phyloP scores from a whole-genome alignment of 1,284 basidiomycete species.

The Tilletia setariae region DNA sequence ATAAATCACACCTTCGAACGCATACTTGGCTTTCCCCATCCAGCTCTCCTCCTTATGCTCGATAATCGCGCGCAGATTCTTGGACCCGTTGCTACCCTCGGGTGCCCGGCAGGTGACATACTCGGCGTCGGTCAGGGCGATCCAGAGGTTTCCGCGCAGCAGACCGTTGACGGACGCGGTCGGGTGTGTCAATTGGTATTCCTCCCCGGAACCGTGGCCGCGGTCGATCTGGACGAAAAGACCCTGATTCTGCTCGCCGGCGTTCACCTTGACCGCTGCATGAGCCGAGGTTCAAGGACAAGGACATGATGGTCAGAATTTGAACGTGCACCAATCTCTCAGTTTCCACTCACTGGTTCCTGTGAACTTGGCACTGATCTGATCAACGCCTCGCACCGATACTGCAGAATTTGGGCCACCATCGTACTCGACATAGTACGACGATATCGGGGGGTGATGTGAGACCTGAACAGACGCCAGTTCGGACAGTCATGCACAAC shows the following conservation, averaged over 20 bases:
- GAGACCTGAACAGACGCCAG: slow-evolving; percentile 66
- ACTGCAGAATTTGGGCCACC: slow-evolving; percentile 28
- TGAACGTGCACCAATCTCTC: too few relatives aligned
- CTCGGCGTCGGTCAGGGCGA: slow-evolving; percentile 73
- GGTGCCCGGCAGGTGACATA: slow-evolving; percentile 76
- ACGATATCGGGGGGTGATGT: slow-evolving; percentile 92
- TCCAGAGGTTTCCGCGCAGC: slow-evolving; percentile 81
- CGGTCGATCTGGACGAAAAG: slow-evolving; percentile 62
- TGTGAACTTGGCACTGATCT: slow-evolving; percentile 70
- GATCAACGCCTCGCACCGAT: slow-evolving; percentile 65
- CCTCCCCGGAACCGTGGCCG: slow-evolving; percentile 37
- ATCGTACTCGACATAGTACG: slow-evolving; percentile 60
- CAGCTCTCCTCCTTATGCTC: slow-evolving; percentile 98
- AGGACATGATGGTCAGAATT: too few relatives aligned
- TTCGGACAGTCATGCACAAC: slow-evolving; percentile 56
- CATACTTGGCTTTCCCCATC: slow-evolving; percentile 83
- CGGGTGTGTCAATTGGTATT: slow-evolving; percentile 76
- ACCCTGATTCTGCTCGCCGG: slow-evolving; percentile 65
- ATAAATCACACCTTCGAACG: slow-evolving; percentile 85
- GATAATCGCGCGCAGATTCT: slow-evolving; percentile 72
- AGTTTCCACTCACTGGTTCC: slow-evolving; percentile 34
- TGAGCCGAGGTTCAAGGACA: neutral
- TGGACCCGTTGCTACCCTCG: slow-evolving; percentile 16
- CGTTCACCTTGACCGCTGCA: slow-evolving; percentile 60
- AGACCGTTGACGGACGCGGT: slow-evolving; percentile 86